Base-by-base conservation (phyloP, 371 early-diverging fungal species). In the Coemansia sp. region DNA sequence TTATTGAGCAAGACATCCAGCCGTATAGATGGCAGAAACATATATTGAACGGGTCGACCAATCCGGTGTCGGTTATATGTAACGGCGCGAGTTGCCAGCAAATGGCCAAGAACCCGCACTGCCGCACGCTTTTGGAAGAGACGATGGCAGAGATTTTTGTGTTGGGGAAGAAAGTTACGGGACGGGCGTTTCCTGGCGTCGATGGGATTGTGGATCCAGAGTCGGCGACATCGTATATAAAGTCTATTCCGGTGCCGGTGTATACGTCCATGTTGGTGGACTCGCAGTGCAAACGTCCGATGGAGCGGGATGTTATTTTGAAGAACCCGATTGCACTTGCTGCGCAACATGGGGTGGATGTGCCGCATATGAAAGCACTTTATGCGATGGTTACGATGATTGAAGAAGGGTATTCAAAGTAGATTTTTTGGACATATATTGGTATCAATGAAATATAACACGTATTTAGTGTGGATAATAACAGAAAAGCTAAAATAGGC, bases 11-110 rank as follows among this genome's bases (percentile, higher is more conserved):
- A 4, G 87, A 90, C 64, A 86, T 94, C 46, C 90, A 91, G 76
- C 80, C 75, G 17, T 83, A 85, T 24, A 87, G 94, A n/a, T 94
- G 94, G 94, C 90, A 89, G 63, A 95, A 95, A 66, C 67, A 91
- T 3, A 86, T 92, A 21, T 89, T 92, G 86, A 94, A 92, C 67
- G 90, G 89, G 1, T 68, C 89, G 0, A 92, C 92, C 67, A 91
- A 90, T 51, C 89, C 92, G 1, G 82, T 90, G 0, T 91, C 90
- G 36, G 86, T 91, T 0, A 67, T 90, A 4, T 82, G 88, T n/a
- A 86, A 88, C 12, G 83, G 89, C 49, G 72, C 79, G 32, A 86
- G 87, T 17, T 89, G 88, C 23, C 82, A 85, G 32, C 84, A 86
- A 24, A 79, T 92, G 60, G 71, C 89, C 32, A 67, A 59, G 2